Evolutionary conservation across 768 basidiomycete species (phyloP), one percentile per base, ranked within the genome.

Genomic region (Suillus occidentalis): DNA sequence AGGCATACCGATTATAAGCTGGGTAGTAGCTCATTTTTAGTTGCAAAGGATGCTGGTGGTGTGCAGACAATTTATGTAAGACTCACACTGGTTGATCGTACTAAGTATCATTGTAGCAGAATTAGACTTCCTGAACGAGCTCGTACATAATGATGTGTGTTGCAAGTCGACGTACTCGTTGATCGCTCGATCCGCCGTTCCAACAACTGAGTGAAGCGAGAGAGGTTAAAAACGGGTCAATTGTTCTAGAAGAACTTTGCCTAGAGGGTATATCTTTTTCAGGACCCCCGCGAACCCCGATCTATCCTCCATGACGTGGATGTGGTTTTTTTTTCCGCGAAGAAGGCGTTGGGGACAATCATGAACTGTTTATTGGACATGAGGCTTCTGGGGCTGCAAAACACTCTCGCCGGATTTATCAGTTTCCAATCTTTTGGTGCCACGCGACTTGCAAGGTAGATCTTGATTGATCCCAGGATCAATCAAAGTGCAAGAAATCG

Each of bases 391-490:
- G 68, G 66, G 64, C 62, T 61, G 65, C 55, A 61, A 68, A 59
- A 66, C 66, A 59, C 31, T 69, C 69, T 59, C 59, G 64, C 66
- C 70, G 59, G 64, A 71, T 68, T 63, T 69, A 70, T 70, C 68
- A 65, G 59, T 65, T 72, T 66, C 75, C 69, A 62, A 63, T 67
- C 66, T 68, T 69, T 69, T 71, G 70, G 43, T 60, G 52, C 58
- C 56, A 70, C 37, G 64, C 65, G 70, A 77, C 63, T 67, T 52
- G 58, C 31, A 61, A 65, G 65, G 34, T 39, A 55, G 61, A 68
- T 62, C 63, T 60, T 59, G 66, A 69, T 58, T 43, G 63, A 72
- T 70, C 71, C 69, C 66, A 57, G 70, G 53, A 56, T 71, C 68
- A n/a, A 63, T 62, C 73, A 28, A 60, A 69, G 58, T 37, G 34